Evolutionary conservation across 2,329 filamentous ascomycete genomes (phyloP).

Genomic region (Chrysoporthe cubensis): DNA sequence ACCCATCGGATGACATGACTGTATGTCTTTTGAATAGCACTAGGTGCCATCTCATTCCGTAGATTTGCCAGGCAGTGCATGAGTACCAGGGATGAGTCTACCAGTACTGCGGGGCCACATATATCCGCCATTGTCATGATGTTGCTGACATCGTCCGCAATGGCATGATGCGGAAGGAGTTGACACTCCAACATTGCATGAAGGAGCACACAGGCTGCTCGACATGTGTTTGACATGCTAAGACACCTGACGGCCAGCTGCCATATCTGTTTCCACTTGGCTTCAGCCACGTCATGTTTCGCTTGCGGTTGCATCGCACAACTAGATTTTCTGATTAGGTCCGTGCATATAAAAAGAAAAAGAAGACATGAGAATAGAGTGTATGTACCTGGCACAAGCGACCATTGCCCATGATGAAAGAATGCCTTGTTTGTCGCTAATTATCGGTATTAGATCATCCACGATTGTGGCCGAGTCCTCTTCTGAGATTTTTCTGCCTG

Average conservation of each 20-base stretch:
- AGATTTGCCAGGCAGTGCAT: conserved; percentile 72
- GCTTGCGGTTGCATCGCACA: conserved; percentile 50
- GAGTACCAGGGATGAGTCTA: conserved; percentile 77
- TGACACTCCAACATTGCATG: conserved; percentile 66
- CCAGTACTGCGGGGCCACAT: conserved; percentile 76
- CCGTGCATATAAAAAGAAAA: background rate
- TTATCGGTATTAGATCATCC: conserved; percentile 58
- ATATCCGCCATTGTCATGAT: conserved; percentile 79
- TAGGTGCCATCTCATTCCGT: conserved; percentile 69
- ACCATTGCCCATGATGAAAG: conserved; percentile 83
- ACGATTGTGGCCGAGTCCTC: conserved; percentile 62
- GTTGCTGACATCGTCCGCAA: conserved; percentile 71
- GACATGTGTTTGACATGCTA: conserved; percentile 70
- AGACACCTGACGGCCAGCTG: conserved; percentile 72
- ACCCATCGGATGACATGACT: conserved; percentile 81
- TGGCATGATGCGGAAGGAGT: conserved; percentile 68
- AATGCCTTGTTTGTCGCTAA: conserved; percentile 69
- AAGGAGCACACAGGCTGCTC: conserved; percentile 77
- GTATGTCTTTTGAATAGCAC: conserved; percentile 67
- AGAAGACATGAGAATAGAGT: background rate
- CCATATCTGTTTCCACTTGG: conserved; percentile 75
- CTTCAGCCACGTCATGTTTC: conserved; percentile 44
- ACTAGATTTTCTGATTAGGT: conserved; percentile 36
- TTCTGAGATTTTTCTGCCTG: conserved; percentile 47
- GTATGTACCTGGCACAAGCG: conserved; percentile 73